These are phyloP conservation scores for Malania oleifera DNA, from an alignment of 164 flowering plant species.

Conservation along the genomic window DNA sequence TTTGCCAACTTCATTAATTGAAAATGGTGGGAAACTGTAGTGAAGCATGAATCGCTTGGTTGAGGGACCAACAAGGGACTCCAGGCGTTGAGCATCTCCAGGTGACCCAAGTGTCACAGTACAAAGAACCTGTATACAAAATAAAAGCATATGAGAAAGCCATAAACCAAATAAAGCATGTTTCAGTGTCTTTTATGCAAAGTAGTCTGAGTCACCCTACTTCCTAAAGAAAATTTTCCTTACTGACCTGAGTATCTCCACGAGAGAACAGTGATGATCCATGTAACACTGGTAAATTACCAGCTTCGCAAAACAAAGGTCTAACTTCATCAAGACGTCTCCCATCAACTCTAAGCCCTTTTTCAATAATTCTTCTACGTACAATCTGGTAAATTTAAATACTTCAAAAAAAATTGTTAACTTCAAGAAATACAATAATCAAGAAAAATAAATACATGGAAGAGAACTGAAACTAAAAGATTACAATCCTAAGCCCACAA, in stretches of 20 bases:
- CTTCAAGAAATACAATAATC: constrained; percentile 4
- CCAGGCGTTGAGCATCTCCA: constrained; percentile 86
- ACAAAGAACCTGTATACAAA: constrained; percentile 67
- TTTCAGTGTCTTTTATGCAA: background rate
- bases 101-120: constrained; percentile 97
- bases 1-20: constrained; percentile 95
- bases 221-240: background rate
- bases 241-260: constrained; percentile 88
- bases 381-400: constrained; percentile 49
- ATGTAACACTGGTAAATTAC: constrained; percentile 67
- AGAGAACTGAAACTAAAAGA: constrained; percentile 4
- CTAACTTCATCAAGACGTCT: constrained; percentile 88
- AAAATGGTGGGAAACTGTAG: constrained; percentile 93
- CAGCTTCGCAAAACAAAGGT: constrained; percentile 78
- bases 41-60: constrained; percentile 98
- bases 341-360: constrained; percentile 89
- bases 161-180: background rate
- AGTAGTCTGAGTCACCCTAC: background rate
- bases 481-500: background rate
- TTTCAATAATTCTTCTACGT: constrained; percentile 66
- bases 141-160: background rate
- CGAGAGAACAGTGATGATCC: constrained; percentile 91
- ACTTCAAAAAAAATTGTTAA: background rate
- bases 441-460: background rate
- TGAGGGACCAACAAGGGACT: constrained; percentile 85